Evolutionary conservation across 345 rosid genomes (phyloP).

Genomic region (Conringia planisiliqua): DNA sequence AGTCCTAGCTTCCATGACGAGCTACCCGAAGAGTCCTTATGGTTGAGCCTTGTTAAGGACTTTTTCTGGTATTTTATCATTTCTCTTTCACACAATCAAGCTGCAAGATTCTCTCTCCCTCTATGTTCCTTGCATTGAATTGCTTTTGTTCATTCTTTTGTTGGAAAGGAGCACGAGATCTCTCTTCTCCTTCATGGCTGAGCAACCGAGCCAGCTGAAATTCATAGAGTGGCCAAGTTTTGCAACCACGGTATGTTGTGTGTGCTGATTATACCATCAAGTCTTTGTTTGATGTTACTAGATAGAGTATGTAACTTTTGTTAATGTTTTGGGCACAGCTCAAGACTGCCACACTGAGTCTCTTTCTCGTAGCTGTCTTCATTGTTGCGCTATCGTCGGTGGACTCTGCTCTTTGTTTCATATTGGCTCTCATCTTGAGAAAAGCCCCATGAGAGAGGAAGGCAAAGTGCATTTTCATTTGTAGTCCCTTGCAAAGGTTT

Average conservation of each 20-base stretch:
- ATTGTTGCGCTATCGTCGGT: constrained; percentile 68
- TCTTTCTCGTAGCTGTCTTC: constrained; percentile 62
- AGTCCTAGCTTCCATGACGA: constrained; percentile 31
- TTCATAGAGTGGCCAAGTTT: constrained; percentile 85
- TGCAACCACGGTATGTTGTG: constrained; percentile 53
- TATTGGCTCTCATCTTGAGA: constrained; percentile 54
- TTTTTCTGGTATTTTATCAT: constrained; percentile 39
- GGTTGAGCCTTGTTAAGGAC: constrained; percentile 44
- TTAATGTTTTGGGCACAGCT: constrained; percentile 45
- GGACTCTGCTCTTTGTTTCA: constrained; percentile 58
- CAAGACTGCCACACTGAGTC: constrained; percentile 70
- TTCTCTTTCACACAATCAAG: neutral
- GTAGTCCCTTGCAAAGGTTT: neutral
- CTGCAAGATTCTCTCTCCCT: neutral
- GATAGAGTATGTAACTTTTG: neutral
- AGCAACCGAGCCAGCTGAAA: constrained; percentile 82
- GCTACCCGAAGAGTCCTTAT: constrained; percentile 43
- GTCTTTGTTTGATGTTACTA: neutral
- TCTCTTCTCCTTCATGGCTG: constrained; percentile 48
- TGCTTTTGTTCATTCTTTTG: neutral
- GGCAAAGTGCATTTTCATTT: neutral
- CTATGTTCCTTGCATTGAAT: neutral
- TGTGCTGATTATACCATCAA: neutral
- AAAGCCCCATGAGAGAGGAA: constrained; percentile 38
- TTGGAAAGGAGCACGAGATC: constrained; percentile 51